These are phyloP conservation scores for Albizia julibrissin DNA, from an alignment of 306 rosid genomes.

Conservation along the genomic window DNA sequence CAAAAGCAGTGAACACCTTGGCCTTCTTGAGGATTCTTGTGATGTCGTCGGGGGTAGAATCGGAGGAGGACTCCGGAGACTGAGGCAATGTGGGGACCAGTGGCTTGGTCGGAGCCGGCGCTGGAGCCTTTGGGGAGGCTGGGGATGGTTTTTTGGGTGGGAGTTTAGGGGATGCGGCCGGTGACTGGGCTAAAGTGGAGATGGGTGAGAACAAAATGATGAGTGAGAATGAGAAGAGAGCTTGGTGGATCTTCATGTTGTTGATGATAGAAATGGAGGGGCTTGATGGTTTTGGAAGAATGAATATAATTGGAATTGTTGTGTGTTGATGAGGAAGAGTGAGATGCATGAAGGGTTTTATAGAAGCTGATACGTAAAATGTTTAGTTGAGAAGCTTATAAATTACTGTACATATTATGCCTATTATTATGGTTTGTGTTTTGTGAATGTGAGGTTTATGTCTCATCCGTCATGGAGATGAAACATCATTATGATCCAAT, in stretches of 20 bases:
- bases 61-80: constrained; percentile 35
- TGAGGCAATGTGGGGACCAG: constrained; percentile 39
- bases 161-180: constrained; percentile 28
- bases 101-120: constrained; percentile 29
- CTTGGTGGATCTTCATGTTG: constrained; percentile 27
- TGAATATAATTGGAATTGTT: not conserved
- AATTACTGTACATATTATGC: too few relatives aligned
- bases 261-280: not conserved
- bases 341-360: constrained; percentile 15
- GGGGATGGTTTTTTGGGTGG: constrained; percentile 4
- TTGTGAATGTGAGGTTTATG: constrained; percentile 14
- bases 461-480: constrained; percentile 18
- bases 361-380: not conserved
- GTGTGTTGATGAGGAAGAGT: constrained; percentile 9
- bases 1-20: constrained; percentile 30
- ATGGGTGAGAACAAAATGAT: constrained; percentile 18
- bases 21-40: constrained; percentile 41
- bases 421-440: not conserved
- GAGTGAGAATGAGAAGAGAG: not conserved
- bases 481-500: constrained; percentile 9
- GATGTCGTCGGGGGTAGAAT: constrained; percentile 37
- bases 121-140: not conserved
- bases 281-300: not conserved
- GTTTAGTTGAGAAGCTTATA: constrained; percentile 14
- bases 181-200: constrained; percentile 13